Percentiles rank a stretch among this genome's conserved stretches.
Evolutionary conservation across 352 stramenopile species (phyloP).

Genomic region (Elongisporangium senticosum): DNA sequence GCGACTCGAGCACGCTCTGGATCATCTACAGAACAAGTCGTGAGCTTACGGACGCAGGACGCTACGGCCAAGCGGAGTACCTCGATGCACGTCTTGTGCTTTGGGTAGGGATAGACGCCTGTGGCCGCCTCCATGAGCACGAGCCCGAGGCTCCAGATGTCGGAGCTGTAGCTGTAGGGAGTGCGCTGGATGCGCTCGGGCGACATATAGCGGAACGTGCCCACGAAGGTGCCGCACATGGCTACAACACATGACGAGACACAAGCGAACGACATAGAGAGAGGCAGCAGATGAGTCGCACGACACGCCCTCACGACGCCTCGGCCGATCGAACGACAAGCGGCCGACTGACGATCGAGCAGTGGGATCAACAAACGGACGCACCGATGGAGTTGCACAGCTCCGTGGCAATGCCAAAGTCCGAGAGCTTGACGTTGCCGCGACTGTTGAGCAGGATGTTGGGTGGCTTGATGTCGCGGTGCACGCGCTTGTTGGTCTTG

Average conservation of each 20-base stretch:
- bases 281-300: background rate
- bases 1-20: conserved; percentile 68
- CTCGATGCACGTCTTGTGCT: conserved; percentile 78
- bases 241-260: conserved; percentile 26
- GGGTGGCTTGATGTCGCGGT: conserved; percentile 96
- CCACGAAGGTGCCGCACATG: conserved; percentile 93
- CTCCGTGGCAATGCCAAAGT: conserved; percentile 94
- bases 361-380: conserved; percentile 3
- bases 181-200: conserved; percentile 87
- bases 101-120: conserved; percentile 86
- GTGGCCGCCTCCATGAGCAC: conserved; percentile 89
- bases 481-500: conserved; percentile 89
- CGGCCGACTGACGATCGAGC: background rate
- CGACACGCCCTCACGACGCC: background rate
- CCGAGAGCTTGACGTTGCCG: conserved; percentile 93
- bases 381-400: conserved; percentile 79
- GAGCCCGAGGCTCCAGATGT: conserved; percentile 92
- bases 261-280: background rate
- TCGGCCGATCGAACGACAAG: background rate
- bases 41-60: background rate
- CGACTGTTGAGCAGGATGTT: conserved; percentile 93
- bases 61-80: conserved; percentile 1
- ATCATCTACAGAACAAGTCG: conserved; percentile 32
- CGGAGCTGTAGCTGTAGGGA: conserved; percentile 86
- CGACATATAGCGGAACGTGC: conserved; percentile 92